phyloP scores from a whole-genome alignment of 345 rosid species.

The Dimocarpus longan region DNA sequence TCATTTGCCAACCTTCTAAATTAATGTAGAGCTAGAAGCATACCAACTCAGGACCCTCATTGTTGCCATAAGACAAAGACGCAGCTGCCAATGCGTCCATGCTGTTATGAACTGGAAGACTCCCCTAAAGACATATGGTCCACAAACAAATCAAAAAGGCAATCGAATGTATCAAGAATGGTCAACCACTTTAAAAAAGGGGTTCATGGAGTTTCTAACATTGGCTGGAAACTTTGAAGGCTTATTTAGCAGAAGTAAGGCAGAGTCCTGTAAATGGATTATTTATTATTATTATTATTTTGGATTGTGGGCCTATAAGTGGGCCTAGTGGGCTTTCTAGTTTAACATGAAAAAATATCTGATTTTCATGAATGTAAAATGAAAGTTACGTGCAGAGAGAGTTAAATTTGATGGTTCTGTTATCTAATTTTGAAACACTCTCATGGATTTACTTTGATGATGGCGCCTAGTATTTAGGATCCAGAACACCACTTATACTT shows the following conservation, averaged over 20 bases:
- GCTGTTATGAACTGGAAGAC: conserved; percentile 85
- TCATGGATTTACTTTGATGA: too few species aligned
- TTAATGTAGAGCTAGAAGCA: conserved; percentile 15
- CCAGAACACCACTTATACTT: too few species aligned
- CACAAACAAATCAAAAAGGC: conserved; percentile 16
- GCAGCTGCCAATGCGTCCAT: conserved; percentile 98
- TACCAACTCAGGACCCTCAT: conserved; percentile 93
- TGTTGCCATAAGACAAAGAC: conserved; percentile 75
- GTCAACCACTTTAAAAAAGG: neutral
- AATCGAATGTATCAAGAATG: neutral
- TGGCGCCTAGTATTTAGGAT: too few species aligned
- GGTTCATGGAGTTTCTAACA: conserved; percentile 41
- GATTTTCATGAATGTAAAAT: too few species aligned
- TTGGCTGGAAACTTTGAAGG: conserved; percentile 88
- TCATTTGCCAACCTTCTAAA: neutral
- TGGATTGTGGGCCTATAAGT: too few species aligned
- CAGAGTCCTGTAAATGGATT: too few species aligned
- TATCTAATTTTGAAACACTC: too few species aligned
- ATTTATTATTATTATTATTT: neutral
- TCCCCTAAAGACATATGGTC: conserved; percentile 46
- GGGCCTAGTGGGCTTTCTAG: too few species aligned
- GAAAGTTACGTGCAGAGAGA: too few species aligned
- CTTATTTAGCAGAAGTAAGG: conserved; percentile 80
- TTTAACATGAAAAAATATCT: too few species aligned
- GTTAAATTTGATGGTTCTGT: too few species aligned